Evolutionary conservation across 2,329 filamentous ascomycete species (phyloP), one percentile per base, ranked within the genome.

Genomic region (Gaeumannomyces tritici): DNA sequence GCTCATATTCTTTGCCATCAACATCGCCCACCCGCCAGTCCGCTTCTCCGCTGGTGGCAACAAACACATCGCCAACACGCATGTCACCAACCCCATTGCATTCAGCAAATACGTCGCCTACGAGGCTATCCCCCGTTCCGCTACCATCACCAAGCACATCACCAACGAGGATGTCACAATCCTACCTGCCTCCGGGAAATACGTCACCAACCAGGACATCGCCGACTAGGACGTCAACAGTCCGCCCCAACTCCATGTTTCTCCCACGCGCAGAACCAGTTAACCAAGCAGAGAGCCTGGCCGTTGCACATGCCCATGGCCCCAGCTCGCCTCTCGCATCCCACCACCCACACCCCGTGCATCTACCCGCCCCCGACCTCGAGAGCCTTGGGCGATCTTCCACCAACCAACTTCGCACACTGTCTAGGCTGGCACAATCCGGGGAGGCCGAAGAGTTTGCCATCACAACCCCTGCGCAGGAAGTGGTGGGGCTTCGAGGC

Each of bases 401-500:
- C 0, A 98, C 95, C 1, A 88, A 89, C 63, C 91, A 99, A 73
- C 82, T 99, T 27, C 88, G 93, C 56, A 93, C 91, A 0, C 79
- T 98, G 51, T 96, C 93, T 8, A 89, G 87, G 69, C 84, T 96
- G 66, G 90, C 91, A 1, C 85, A 93, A 69, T 86, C 86, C 57
- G 88, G 85, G 3, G 85, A 87, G 12, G 84, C 86, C 1, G 90
- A 93, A 42, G 91, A 96, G 55, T 93, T 98, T 68, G 83, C 86
- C 57, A 89, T 97, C 62, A 88, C 86, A 59, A 86, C 87, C 0
- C 83, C 89, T 1, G 87, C 88, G 21, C 89, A 96, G 70, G 91
- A 97, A 72, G 95, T 99, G 1, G 87, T 89, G 26, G 95, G 95
- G 51, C 78, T 99, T 55, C 88, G 91, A 66, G 93, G 95, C 26